These are phyloP conservation scores for Carex myosuroides DNA, from an alignment of 176 grass and related monocot genomes.

Conservation along the genomic window DNA sequence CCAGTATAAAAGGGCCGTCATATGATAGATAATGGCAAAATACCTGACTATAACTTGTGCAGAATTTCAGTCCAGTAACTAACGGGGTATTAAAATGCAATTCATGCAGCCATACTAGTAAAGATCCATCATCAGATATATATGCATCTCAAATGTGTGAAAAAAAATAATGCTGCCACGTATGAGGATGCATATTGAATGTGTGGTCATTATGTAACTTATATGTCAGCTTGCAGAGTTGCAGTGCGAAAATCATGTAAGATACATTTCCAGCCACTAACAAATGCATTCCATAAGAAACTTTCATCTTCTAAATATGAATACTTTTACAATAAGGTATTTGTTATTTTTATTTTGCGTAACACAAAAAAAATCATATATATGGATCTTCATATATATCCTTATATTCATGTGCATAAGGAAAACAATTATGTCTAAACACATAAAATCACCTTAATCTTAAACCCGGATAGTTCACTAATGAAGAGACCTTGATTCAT, in stretches of 20 bases:
- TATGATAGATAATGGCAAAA: slow-evolving; percentile 1
- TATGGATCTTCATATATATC: background rate
- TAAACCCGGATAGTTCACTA: background rate
- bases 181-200: too few relatives aligned
- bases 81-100: background rate
- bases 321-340: background rate
- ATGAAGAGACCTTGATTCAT: background rate
- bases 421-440: background rate
- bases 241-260: too few relatives aligned
- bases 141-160: background rate
- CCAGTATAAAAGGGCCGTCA: background rate
- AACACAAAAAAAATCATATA: background rate
- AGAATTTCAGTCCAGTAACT: background rate
- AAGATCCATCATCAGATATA: background rate
- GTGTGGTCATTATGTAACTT: too few relatives aligned
- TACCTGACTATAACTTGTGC: background rate
- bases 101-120: background rate
- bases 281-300: too few relatives aligned
- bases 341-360: background rate
- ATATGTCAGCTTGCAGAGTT: too few relatives aligned
- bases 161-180: background rate
- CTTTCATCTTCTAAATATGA: background rate
- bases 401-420: background rate
- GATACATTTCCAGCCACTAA: too few relatives aligned
- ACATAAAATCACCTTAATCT: background rate